These are phyloP conservation scores for Penicillium ochrochloron DNA, from an alignment of 495 filamentous ascomycete species.

Conservation along the genomic window DNA sequence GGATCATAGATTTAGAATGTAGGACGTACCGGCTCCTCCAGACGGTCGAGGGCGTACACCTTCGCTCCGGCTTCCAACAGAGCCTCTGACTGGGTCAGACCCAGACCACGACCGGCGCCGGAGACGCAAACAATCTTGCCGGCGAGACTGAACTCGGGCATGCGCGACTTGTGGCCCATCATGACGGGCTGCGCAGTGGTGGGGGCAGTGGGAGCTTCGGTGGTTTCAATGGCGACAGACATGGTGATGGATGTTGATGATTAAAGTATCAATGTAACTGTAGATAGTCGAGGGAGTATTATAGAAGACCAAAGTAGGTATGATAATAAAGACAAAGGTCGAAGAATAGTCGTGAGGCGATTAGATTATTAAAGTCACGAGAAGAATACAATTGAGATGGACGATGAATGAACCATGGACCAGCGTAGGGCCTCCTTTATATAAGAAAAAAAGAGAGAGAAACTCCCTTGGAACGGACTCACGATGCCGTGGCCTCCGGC, in stretches of 20 bases:
- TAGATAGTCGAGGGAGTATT: background rate
- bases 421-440: conserved; percentile 12
- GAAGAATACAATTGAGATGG: conserved; percentile 5
- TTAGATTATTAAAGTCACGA: conserved; percentile 15
- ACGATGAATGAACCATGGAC: conserved; percentile 13
- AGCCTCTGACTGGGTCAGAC: conserved; percentile 77
- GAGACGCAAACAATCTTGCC: conserved; percentile 79
- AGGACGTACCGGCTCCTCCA: conserved; percentile 49
- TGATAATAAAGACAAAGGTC: background rate
- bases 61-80: conserved; percentile 80
- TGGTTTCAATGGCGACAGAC: conserved; percentile 50
- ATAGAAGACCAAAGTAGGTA: background rate
- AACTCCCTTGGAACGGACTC: background rate
- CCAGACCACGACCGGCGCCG: conserved; percentile 78
- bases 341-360: background rate
- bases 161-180: conserved; percentile 47
- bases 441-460: background rate
- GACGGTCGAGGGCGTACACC: conserved; percentile 54
- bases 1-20: background rate
- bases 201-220: conserved; percentile 32
- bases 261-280: background rate
- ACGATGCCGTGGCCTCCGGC: conserved; percentile 8
- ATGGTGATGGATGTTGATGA: conserved; percentile 28
- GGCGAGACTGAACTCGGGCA: conserved; percentile 80
- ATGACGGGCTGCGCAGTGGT: conserved; percentile 30